Evolutionary conservation across 768 basidiomycete genomes (phyloP).

Genomic region (Pleurotus djamor): DNA sequence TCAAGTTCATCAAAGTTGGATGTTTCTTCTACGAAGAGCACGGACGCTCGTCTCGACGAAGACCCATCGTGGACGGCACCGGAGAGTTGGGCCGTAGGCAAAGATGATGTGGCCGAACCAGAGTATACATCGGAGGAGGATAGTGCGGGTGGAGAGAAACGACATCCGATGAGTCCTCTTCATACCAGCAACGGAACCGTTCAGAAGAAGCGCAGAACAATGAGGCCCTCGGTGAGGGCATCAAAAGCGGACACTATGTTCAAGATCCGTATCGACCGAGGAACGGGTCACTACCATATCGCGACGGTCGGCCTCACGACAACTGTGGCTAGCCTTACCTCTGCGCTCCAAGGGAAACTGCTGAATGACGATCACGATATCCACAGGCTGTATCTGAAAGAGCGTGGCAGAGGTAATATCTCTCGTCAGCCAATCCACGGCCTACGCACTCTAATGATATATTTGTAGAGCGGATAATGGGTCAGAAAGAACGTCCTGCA

Average conservation of each 20-base stretch:
- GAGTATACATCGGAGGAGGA: conserved; percentile 44
- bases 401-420: conserved; percentile 64
- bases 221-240: conserved; percentile 6
- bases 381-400: conserved; percentile 72
- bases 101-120: conserved; percentile 33
- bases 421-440: conserved; percentile 14
- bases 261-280: conserved; percentile 75
- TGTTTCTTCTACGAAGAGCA: neutral
- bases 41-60: neutral
- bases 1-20: conserved; percentile 9
- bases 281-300: conserved; percentile 70
- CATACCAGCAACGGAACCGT: neutral
- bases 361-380: conserved; percentile 50
- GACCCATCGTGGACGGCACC: conserved; percentile 62
- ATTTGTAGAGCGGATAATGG: conserved; percentile 74
- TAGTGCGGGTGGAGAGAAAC: conserved; percentile 12
- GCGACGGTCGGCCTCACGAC: conserved; percentile 59
- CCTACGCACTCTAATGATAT: no score
- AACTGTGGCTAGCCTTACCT: conserved; percentile 67
- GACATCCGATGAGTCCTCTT: conserved; percentile 8
- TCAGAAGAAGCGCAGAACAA: conserved; percentile 7
- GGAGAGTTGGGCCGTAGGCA: conserved; percentile 74
- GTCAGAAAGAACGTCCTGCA: conserved; percentile 79
- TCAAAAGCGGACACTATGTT: conserved; percentile 24
- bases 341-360: conserved; percentile 58